Base-by-base conservation (phyloP, 2,329 filamentous ascomycete genomes). In the Macroventuria anomochaeta region DNA sequence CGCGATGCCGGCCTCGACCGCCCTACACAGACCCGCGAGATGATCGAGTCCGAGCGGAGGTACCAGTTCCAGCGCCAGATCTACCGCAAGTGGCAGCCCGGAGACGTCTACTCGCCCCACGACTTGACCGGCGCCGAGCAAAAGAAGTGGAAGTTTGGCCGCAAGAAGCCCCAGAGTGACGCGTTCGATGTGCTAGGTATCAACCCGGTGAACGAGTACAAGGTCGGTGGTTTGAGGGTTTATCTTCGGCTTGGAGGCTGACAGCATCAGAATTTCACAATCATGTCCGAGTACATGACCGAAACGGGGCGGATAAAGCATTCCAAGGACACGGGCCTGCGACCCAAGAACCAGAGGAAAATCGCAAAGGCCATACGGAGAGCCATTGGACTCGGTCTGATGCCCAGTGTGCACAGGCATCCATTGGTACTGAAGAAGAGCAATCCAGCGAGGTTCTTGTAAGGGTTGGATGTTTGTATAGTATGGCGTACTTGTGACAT, bases 361-460 rank as follows among this genome's bases (percentile, higher is more conserved):
- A 86, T 99, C 71, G 90, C 93, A 58, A 97, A 96, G 81, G 93
- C 96, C 46, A 89, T 99, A 67, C 83, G 95, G 62, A 85, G 95
- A 65, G 88, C 90, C 17, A 88, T 97, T 67, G 95, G 93, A 1
- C 83, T 97, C 70, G 95, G 95, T 13, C 80, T 97, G 56, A 92
- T 97, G 83, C 95, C 95, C 20, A 96, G 88, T 73, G 88, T 96
- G 49, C 90, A 99, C 79, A 81, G 82, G 62, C 95, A 99, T 77
- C 95, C 95, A 3, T 39, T 73, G 55, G 70, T 73, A 21, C 32
- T 73, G 50, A 73, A 71, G 63, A 66, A 64, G 58, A 67, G 58
- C 52, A 36, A 37, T 8, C 57, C 65, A 7, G 18, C 39, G 3
- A 61, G 65, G 17, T 73, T 72, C 41, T 28, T 61, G 46, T 67